phyloP scores from a whole-genome alignment of 331 rosid genomes.

The Pyrus hybrid region DNA sequence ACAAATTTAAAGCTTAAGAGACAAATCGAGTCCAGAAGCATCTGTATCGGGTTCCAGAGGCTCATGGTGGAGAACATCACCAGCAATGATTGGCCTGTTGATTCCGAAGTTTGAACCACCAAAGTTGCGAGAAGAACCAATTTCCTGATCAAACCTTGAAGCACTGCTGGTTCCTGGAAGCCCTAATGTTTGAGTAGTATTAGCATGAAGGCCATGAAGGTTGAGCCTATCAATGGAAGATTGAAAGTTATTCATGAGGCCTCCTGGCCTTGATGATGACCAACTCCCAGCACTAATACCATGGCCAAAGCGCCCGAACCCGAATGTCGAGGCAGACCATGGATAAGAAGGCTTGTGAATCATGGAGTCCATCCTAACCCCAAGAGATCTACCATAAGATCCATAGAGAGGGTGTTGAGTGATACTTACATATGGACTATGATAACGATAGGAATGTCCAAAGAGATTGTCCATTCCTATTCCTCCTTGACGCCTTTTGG shows the following conservation, averaged over 20 bases:
- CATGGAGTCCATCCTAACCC: constrained; percentile 36
- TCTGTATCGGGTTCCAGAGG: background rate
- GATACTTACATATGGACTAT: constrained; percentile 16
- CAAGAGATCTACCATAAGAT: constrained; percentile 25
- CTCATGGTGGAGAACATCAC: background rate
- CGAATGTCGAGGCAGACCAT: constrained; percentile 10
- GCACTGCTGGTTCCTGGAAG: background rate
- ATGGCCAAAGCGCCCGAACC: background rate
- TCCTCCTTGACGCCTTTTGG: constrained; percentile 43
- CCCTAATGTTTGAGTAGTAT: background rate
- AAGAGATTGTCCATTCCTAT: background rate
- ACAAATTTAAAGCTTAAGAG: background rate
- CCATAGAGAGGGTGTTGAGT: constrained; percentile 20
- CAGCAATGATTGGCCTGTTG: background rate
- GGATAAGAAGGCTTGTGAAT: constrained; percentile 33
- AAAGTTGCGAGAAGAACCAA: background rate
- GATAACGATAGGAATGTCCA: constrained; percentile 22
- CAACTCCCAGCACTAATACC: background rate
- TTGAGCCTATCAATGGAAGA: constrained; percentile 13
- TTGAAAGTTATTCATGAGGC: constrained; percentile 2
- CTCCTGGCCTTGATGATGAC: constrained; percentile 10
- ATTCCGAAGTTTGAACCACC: background rate
- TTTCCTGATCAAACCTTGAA: constrained; percentile 2
- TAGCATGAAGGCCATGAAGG: constrained; percentile 4
- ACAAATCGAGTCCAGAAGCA: background rate